A percentile compares a stretch with the other conserved stretches of the same genome.
phyloP scores from a whole-genome alignment of 2,329 filamentous ascomycete species.

The Trichoderma endophyticum region DNA sequence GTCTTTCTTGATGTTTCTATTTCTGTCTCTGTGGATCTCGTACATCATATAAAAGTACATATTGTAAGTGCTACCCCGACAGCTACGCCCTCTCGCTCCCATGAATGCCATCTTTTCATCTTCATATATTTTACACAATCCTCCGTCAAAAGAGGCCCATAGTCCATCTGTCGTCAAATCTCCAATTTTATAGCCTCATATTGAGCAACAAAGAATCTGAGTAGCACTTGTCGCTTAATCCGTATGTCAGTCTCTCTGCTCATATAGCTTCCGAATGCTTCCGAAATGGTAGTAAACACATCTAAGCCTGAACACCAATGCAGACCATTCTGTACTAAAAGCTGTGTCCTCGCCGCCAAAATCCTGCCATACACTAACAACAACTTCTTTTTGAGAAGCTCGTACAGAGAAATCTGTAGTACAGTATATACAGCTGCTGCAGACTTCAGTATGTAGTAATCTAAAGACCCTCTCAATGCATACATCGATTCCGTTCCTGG shows the following conservation, averaged over 20 bases:
- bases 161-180: neutral
- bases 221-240: neutral
- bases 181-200: neutral
- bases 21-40: neutral
- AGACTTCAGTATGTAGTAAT: neutral
- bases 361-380: conserved; percentile 18
- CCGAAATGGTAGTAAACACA: neutral
- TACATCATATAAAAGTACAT: neutral
- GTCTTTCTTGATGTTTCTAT: too few relatives aligned
- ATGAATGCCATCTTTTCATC: neutral
- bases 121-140: neutral
- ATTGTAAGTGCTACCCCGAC: neutral
- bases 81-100: neutral
- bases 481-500: neutral
- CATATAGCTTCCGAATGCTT: neutral
- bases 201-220: neutral
- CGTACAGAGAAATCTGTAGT: conserved; percentile 14
- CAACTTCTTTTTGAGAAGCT: neutral
- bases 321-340: conserved; percentile 1
- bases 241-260: neutral
- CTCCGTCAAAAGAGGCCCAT: neutral
- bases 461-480: neutral
- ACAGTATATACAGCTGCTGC: conserved; percentile 15
- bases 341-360: conserved; percentile 18
- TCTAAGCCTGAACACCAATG: neutral